Evolutionary conservation across 2,329 filamentous ascomycete genomes (phyloP).

Genomic region (Capronia coronata): DNA sequence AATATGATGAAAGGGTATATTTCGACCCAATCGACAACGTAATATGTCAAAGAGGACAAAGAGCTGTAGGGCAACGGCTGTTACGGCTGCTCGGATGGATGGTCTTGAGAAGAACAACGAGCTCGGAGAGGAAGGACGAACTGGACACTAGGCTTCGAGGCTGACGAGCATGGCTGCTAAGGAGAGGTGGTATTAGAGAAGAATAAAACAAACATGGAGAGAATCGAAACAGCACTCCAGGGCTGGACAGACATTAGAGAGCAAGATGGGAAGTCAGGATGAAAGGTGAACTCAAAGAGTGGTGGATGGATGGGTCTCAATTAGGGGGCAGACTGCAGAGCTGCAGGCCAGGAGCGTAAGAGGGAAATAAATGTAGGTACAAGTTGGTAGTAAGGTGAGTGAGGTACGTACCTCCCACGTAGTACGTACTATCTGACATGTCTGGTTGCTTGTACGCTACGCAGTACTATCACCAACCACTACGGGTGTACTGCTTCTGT

Average conservation of each 20-base stretch:
- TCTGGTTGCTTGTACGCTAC: background rate
- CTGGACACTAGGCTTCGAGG: conserved; percentile 18
- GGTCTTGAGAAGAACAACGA: conserved; percentile 1
- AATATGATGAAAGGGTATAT: background rate
- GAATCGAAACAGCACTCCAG: conserved; percentile 26
- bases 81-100: background rate
- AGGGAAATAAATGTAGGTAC: background rate
- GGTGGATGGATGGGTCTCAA: conserved; percentile 5
- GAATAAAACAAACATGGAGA: conserved; percentile 21
- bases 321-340: conserved; percentile 14
- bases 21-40: background rate
- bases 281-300: conserved; percentile 9
- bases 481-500: no score
- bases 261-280: conserved; percentile 6
- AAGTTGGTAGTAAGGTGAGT: no score
- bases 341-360: conserved; percentile 6
- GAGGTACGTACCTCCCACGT: no score
- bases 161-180: conserved; percentile 6
- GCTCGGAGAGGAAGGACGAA: conserved; percentile 2
- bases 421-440: no score
- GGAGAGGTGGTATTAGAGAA: conserved; percentile 9
- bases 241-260: conserved; percentile 22
- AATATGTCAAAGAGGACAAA: background rate
- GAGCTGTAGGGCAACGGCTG: background rate
- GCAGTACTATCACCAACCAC: background rate